Base-by-base conservation (phyloP, 2,329 filamentous ascomycete species). In the Cryphonectria carpinicola region DNA sequence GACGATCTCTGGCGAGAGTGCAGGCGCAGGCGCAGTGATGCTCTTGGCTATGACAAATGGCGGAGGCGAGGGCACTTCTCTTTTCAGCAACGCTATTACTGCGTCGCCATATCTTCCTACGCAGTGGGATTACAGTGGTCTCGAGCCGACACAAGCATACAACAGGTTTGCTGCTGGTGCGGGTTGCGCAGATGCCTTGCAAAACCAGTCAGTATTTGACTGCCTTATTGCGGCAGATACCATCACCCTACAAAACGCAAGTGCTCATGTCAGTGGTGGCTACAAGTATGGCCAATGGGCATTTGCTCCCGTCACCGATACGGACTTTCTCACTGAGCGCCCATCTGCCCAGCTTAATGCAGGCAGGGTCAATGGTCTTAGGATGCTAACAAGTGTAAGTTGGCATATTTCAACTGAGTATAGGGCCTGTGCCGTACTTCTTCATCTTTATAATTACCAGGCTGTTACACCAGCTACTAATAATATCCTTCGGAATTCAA, bases 1-100 rank as follows among this genome's bases (percentile, higher is more conserved):
- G 7, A 91, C 89, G 0, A 87, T 92, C 66, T 91, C 87, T 86
- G 90, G 90, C 4, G 86, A 91, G 76, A 85, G 83, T 0, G 86
- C 87, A 0, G 87, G 87, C 1, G 79, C 84, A 43, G 60, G 66
- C 17, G 37, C 70, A 17, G 70, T 71, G 1, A 68, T 68, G 62
- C 43, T 71, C 6, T 43, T 71, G 37, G 6, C 56, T 10, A 68
- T 68, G 32, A 46, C 54, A 13, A 65, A 68, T 37, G 54, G 61
- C 13, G 69, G 69, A 19, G 49, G 49, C n/a, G 66, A 68, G 37
- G 69, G 69, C 17, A 66, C 61, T n/a, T 68, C 66, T n/a, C 49
- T 71, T 14, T 71, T 68, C 61, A 71, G 22, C 61, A 68, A 65
- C n/a, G 66, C 65, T 46, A 68, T 56, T 17, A 60, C 66, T 41